phyloP scores from a whole-genome alignment of 2,329 filamentous ascomycete species.

The Epichloe bromicola region DNA sequence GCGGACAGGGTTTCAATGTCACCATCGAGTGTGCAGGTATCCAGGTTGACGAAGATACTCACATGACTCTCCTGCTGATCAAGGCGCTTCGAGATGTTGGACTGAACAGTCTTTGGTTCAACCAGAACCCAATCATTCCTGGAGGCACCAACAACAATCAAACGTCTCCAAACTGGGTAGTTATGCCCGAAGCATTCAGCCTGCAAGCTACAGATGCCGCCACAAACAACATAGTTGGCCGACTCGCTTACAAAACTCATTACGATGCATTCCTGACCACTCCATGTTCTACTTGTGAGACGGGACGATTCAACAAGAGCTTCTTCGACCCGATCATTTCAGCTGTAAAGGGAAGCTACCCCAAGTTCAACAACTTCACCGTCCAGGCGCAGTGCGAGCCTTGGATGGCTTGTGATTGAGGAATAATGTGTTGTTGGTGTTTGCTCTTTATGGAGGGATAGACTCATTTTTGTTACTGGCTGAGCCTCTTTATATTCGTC shows the following conservation, averaged over 20 bases:
- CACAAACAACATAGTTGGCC: conserved; percentile 20
- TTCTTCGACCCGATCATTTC: conserved; percentile 26
- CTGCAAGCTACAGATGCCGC: conserved; percentile 21
- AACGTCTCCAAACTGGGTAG: conserved; percentile 21
- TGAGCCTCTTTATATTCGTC: neutral
- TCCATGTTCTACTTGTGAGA: conserved; percentile 24
- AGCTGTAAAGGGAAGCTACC: conserved; percentile 27
- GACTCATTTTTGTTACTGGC: conserved; percentile 1
- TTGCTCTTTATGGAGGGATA: conserved; percentile 3
- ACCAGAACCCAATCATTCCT: conserved; percentile 25
- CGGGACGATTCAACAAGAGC: conserved; percentile 20
- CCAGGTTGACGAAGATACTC: conserved; percentile 25
- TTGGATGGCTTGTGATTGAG: conserved; percentile 24
- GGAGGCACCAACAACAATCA: conserved; percentile 17
- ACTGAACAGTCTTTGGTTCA: conserved; percentile 26
- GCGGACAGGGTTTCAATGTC: conserved; percentile 23
- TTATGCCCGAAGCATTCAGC: conserved; percentile 26
- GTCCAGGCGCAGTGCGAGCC: conserved; percentile 25
- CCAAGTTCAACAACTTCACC: conserved; percentile 24
- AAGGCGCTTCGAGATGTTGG: conserved; percentile 25
- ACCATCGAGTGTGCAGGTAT: conserved; percentile 24
- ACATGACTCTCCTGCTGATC: conserved; percentile 26
- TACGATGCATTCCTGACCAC: conserved; percentile 24
- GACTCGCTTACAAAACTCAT: conserved; percentile 24
- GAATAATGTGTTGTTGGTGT: neutral